Evolutionary conservation across 805 yeast genomes (phyloP).

Genomic region (Pichia phayaonensis): DNA sequence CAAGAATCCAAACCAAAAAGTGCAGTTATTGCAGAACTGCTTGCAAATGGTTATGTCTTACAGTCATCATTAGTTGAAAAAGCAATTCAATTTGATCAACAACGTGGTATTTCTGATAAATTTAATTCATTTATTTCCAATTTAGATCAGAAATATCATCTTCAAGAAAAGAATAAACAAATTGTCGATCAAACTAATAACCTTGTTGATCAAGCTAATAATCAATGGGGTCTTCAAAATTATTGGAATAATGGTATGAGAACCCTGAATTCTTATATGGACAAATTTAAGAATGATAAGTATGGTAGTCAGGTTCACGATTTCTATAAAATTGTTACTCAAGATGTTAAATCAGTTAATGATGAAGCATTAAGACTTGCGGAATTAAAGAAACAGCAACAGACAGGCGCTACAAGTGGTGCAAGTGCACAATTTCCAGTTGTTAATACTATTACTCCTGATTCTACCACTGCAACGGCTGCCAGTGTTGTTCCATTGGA

Average conservation of each 20-base stretch:
- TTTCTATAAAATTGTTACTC: conserved; percentile 49
- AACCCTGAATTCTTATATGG: conserved; percentile 38
- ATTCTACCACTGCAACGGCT: conserved; percentile 15
- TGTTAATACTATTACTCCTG: conserved; percentile 17
- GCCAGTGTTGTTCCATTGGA: conserved; percentile 23
- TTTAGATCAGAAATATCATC: conserved; percentile 55
- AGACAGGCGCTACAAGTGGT: neutral
- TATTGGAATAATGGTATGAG: conserved; percentile 31
- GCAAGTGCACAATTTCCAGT: conserved; percentile 4
- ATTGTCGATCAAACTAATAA: conserved; percentile 6
- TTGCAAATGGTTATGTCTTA: conserved; percentile 64
- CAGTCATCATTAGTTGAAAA: conserved; percentile 53
- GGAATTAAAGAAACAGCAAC: conserved; percentile 38
- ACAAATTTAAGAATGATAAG: conserved; percentile 37
- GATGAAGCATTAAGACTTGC: conserved; percentile 68
- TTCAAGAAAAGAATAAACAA: conserved; percentile 40
- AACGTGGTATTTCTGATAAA: conserved; percentile 50
- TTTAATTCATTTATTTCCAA: conserved; percentile 49
- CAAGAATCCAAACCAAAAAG: conserved; percentile 77
- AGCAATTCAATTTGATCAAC: conserved; percentile 56
- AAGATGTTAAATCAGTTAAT: conserved; percentile 58
- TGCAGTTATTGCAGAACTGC: conserved; percentile 67
- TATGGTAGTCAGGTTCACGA: conserved; percentile 54
- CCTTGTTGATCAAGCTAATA: conserved; percentile 28
- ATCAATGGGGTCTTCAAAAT: conserved; percentile 34